These are phyloP conservation scores for Rubroshorea leprosula DNA, from an alignment of 345 rosid species.

Conservation along the genomic window DNA sequence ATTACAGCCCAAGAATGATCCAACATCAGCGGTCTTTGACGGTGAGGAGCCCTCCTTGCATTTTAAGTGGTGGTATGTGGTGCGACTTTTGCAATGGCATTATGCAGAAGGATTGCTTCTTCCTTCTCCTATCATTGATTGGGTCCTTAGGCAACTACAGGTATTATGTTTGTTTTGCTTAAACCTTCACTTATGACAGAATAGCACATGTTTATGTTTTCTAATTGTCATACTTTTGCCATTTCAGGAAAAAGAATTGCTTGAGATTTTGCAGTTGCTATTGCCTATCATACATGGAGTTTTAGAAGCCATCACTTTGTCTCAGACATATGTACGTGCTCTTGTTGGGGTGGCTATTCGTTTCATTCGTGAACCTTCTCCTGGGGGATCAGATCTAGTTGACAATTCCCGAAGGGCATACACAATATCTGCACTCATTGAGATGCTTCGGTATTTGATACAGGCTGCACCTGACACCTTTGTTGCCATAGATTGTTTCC, in stretches of 20 bases:
- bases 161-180: slow-evolving; percentile 24
- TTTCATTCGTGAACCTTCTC: slow-evolving; percentile 78
- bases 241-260: slow-evolving; percentile 73
- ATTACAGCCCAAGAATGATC: slow-evolving; percentile 47
- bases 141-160: slow-evolving; percentile 91
- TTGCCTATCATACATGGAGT: slow-evolving; percentile 85
- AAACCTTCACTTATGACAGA: too few species aligned
- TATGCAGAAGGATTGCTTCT: slow-evolving; percentile 84
- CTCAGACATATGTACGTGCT: slow-evolving; percentile 78
- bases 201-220: too few species aligned
- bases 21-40: slow-evolving; percentile 45
- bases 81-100: slow-evolving; percentile 92
- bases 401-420: slow-evolving; percentile 97
- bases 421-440: slow-evolving; percentile 76
- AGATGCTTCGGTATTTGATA: slow-evolving; percentile 89
- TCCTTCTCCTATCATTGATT: slow-evolving; percentile 85
- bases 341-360: slow-evolving; percentile 74
- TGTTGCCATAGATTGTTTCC: slow-evolving; percentile 92
- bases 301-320: slow-evolving; percentile 73
- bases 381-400: slow-evolving; percentile 88
- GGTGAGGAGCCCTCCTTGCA: slow-evolving; percentile 83
- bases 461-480: slow-evolving; percentile 91
- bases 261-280: slow-evolving; percentile 80
- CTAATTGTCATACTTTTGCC: too few species aligned
- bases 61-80: slow-evolving; percentile 93